These are phyloP conservation scores for Raddia guianensis DNA, from an alignment of 176 grass and related monocot genomes.

Conservation along the genomic window DNA sequence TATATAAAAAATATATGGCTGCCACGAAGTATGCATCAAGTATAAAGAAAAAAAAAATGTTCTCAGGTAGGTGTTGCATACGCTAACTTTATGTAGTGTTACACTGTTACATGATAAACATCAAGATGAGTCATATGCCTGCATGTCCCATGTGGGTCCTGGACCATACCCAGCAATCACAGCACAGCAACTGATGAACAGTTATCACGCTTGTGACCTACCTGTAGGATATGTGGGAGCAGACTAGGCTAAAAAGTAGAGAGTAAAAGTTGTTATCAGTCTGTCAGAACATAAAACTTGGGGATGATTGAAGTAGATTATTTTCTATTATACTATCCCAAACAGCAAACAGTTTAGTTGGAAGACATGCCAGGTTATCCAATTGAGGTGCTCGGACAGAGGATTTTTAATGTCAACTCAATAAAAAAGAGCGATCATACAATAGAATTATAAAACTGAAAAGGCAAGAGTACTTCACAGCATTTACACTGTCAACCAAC, in stretches of 20 bases:
- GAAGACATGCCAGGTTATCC: not conserved
- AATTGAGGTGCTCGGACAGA: not conserved
- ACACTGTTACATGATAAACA: not conserved
- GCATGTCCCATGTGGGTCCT: not conserved
- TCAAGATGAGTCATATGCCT: not conserved
- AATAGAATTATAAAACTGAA: not conserved
- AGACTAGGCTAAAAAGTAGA: not conserved
- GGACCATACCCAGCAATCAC: not conserved
- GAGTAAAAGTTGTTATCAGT: not conserved
- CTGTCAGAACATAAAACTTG: not conserved
- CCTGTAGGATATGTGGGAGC: not conserved
- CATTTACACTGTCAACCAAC: constrained; percentile 1
- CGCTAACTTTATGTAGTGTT: not conserved
- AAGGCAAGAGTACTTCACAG: not conserved
- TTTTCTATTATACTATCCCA: not conserved
- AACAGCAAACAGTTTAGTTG: not conserved
- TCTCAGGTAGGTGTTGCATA: not conserved
- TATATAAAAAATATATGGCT: not conserved
- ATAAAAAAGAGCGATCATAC: not conserved
- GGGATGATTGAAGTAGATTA: not conserved
- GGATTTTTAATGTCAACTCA: constrained; percentile 16
- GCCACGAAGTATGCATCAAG: not conserved
- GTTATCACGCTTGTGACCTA: not conserved
- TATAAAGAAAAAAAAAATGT: not conserved
- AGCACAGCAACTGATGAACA: not conserved